Conservation (phyloP, 148 eudicot species). For the Nepenthes mirabilis region DNA sequence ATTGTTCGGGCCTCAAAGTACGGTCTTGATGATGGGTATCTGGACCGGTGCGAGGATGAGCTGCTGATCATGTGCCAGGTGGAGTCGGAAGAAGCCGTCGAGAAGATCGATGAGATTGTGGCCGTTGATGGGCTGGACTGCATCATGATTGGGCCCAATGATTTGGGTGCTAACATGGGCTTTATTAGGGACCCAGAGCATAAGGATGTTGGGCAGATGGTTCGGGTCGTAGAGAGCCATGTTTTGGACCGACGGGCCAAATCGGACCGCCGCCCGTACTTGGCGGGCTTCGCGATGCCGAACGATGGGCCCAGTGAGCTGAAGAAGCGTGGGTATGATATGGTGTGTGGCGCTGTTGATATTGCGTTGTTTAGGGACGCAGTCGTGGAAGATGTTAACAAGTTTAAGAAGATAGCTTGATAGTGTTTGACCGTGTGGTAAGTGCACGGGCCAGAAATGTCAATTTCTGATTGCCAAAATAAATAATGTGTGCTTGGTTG, state of each 20-base stretch:
- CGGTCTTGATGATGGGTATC: constrained; percentile 43
- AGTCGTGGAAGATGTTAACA: constrained; percentile 54
- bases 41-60: constrained; percentile 50
- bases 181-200: constrained; percentile 60
- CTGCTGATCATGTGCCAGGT: constrained; percentile 77
- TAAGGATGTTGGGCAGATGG: constrained; percentile 40
- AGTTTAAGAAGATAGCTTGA: constrained; percentile 22
- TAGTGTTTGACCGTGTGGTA: no score
- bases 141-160: constrained; percentile 60
- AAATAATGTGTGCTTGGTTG: no score
- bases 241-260: constrained; percentile 23
- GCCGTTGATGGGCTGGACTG: constrained; percentile 76
- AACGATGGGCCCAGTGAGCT: constrained; percentile 41
- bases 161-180: constrained; percentile 71
- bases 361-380: constrained; percentile 50
- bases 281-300: constrained; percentile 68
- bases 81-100: constrained; percentile 44
- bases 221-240: constrained; percentile 38
- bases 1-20: constrained; percentile 49
- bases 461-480: no score
- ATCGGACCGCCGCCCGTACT: constrained; percentile 22
- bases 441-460: no score
- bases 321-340: constrained; percentile 53
- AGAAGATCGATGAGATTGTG: constrained; percentile 43
- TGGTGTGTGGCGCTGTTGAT: constrained; percentile 67